Percentiles rank a stretch among this genome's conserved stretches.
These are phyloP conservation scores for Panicum hallii DNA, from an alignment of 202 grass and related monocot species.

Conservation along the genomic window DNA sequence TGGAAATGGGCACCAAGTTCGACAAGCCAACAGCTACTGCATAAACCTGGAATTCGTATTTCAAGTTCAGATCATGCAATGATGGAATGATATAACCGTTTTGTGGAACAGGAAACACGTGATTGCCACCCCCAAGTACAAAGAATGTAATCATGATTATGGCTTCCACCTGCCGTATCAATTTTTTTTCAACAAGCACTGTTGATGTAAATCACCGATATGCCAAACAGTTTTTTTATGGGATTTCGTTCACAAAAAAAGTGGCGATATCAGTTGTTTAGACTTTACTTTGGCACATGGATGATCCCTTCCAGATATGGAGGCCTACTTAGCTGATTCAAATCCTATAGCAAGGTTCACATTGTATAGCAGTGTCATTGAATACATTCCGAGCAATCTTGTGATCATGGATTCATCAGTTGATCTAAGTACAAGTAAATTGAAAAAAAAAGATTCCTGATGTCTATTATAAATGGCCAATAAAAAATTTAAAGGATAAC, in stretches of 20 bases:
- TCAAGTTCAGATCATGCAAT: constrained; percentile 23
- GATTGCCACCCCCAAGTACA: neutral
- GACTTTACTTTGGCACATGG: neutral
- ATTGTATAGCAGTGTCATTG: neutral
- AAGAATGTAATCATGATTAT: neutral
- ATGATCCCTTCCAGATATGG: neutral
- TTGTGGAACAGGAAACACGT: neutral
- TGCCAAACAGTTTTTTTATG: neutral
- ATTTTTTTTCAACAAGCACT: neutral
- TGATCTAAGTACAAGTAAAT: neutral
- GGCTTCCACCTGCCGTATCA: neutral
- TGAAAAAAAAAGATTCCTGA: neutral
- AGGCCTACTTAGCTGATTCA: constrained; percentile 1
- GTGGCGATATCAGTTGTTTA: neutral
- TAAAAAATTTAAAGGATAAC: neutral
- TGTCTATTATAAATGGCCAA: neutral
- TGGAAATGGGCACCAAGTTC: neutral
- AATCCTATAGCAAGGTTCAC: neutral
- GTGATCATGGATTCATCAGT: neutral
- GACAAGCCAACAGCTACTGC: neutral
- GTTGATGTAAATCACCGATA: neutral
- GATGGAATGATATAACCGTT: neutral
- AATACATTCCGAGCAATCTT: neutral
- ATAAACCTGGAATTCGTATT: neutral
- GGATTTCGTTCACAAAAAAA: neutral